Base-by-base conservation (phyloP, 495 filamentous ascomycete species). In the Penicillium silybi region DNA sequence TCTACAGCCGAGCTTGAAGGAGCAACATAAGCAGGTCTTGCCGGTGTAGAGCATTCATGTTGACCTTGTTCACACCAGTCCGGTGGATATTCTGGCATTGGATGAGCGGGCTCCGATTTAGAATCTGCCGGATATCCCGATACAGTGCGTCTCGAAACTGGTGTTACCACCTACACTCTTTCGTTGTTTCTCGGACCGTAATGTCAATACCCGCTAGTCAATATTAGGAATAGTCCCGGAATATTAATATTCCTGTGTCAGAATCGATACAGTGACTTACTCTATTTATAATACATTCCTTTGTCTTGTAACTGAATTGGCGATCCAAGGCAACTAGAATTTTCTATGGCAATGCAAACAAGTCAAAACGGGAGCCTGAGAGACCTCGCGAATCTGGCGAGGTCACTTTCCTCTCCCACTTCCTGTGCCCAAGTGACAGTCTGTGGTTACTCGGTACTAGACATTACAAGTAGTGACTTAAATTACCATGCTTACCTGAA, bases 301-400 rank as follows among this genome's bases (percentile, higher is more conserved):
- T 3, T 32, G 42, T 45, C 19, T 45, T 29, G n/a, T 26, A 32
- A 32, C 43, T 45, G 26, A 25, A 46, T 46, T 27, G 37, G 37
- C 5, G 44, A 46, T 46, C 27, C 44, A 27, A 26, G 26, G 13
- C 19, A 46, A 34, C 25, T 46, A 16, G 22, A 46, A 16, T 46
- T 35, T 27, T 46, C 44, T 13, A 17, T 46, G 9, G n/a, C 1
- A 19, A 39, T 39, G 37, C 34, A 54, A 59, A 55, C 27, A 52
- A 32, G 48, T 39, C 52, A 52, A 52, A 50, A 47, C 29, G 4
- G 26, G 23, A 54, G 20, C 54, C 22, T 0, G n/a, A 6, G 50
- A 54, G 19, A 35, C 50, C 44, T 52, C 32, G 57, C 44, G 50
- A 50, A 57, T 41, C 58, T 57, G 22, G 44, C 50, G 27, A 57